phyloP scores from a whole-genome alignment of 495 filamentous ascomycete genomes.

The Penicillium silybi region DNA sequence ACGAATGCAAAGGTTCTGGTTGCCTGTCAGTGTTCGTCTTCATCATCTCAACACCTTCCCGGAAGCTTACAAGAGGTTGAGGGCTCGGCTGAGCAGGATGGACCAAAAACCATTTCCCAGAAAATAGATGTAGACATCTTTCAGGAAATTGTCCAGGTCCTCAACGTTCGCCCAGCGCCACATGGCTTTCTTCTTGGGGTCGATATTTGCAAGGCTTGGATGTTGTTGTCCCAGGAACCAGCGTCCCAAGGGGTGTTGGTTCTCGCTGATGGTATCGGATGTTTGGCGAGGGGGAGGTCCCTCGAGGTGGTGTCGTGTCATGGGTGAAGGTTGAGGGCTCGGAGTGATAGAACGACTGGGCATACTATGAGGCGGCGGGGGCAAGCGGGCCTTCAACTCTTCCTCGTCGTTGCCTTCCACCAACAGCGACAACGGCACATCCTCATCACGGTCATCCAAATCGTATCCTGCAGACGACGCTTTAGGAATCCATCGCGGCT shows the following conservation, averaged over 20 bases:
- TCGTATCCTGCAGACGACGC: conserved; percentile 31
- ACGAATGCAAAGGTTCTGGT: conserved; percentile 69
- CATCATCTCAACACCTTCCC: neutral
- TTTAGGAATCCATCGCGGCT: conserved; percentile 33
- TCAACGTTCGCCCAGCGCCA: conserved; percentile 95
- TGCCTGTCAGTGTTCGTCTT: conserved; percentile 2
- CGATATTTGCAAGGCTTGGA: conserved; percentile 47
- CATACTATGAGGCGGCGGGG: conserved; percentile 33
- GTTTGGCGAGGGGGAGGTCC: conserved; percentile 58
- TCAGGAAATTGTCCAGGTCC: conserved; percentile 86
- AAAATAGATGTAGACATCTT: conserved; percentile 89
- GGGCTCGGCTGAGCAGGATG: conserved; percentile 64
- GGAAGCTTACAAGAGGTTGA: conserved; percentile 68
- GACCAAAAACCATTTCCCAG: conserved; percentile 84
- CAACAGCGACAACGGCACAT: conserved; percentile 85
- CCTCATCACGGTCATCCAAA: conserved; percentile 79
- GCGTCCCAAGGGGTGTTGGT: conserved; percentile 18
- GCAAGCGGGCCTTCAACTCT: conserved; percentile 31
- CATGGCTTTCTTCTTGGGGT: conserved; percentile 79
- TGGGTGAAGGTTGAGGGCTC: conserved; percentile 46
- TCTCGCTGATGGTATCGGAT: conserved; percentile 25
- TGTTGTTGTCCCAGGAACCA: conserved; percentile 34
- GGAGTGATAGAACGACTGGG: conserved; percentile 21
- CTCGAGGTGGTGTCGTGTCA: conserved; percentile 63
- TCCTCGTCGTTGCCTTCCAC: conserved; percentile 58